These are phyloP conservation scores for Malus hybrid DNA, from an alignment of 331 rosid species.

Conservation along the genomic window DNA sequence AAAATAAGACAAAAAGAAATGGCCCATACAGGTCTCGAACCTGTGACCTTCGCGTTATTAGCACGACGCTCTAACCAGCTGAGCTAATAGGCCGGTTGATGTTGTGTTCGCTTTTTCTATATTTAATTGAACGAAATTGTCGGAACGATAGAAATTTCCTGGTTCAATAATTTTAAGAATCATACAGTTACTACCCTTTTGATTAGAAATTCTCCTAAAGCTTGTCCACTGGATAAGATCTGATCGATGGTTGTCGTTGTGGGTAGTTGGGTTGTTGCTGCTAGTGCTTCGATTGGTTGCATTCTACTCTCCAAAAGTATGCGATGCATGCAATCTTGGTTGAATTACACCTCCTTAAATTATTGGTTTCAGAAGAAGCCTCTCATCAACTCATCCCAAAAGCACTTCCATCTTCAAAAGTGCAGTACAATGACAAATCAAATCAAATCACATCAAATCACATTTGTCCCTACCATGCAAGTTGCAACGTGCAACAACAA, in stretches of 20 bases:
- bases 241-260: neutral
- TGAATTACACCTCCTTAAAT: neutral
- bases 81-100: slow-evolving; percentile 66
- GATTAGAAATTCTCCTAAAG: neutral
- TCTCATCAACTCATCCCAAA: neutral
- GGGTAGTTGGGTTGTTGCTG: neutral
- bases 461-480: neutral
- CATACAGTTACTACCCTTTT: neutral
- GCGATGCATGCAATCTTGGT: neutral
- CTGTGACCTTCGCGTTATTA: slow-evolving; percentile 92
- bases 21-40: slow-evolving; percentile 88
- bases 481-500: neutral
- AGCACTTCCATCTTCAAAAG: neutral
- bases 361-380: neutral
- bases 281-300: neutral
- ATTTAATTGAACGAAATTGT: neutral
- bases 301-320: neutral
- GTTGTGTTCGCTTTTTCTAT: accelerated
- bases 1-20: neutral
- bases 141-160: neutral
- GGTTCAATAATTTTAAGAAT: neutral
- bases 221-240: neutral
- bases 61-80: slow-evolving; percentile 89
- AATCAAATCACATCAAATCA: neutral
- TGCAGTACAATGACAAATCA: neutral